Base-by-base conservation (phyloP, 495 filamentous ascomycete species). In the Astrocystis sublimbata region DNA sequence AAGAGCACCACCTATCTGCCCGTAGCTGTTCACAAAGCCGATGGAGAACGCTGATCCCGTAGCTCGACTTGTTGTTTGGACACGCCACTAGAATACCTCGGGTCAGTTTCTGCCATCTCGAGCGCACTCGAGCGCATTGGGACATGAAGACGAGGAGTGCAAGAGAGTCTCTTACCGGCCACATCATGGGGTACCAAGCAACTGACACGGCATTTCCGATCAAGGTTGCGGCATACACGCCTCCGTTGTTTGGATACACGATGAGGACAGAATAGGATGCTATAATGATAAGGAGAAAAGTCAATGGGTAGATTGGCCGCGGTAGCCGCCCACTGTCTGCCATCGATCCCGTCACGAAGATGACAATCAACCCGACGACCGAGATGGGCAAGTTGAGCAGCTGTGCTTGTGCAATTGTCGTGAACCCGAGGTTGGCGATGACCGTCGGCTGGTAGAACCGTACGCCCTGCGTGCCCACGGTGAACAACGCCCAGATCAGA, bases 11-110 rank as follows among this genome's bases (percentile, higher is more conserved):
- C 73, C 73, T 35, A 75, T 75, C 65, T 75, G 75, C 15, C 73
- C 73, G 64, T 77, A 77, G 40, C 68, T 72, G 54, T 75, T 75
- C n/a, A 76, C 77, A 46, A 78, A 79, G 0, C 73, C 77, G 47
- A 79, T 76, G 5, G 73, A 75, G 51, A 79, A 79, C 28, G 77
- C 77, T 1, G 77, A 78, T 12, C 75, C 77, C 3, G 77, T 79
- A 2, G 77, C 74, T 7, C 75, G 67, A 49, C 71, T 71, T 2
- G 77, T 78, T 5, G 76, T 77, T 49, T 79, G 77, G 0, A 78
- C 77, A 17, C 73, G 67, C 71, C 73, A 75, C n/a, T n/a, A n/a
- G n/a, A n/a, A n/a, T n/a, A n/a, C n/a, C n/a, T n/a, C n/a, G n/a
- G n/a, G n/a, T n/a, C n/a, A n/a, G n/a, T n/a, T n/a, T n/a, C n/a